These are phyloP conservation scores for Periglandula ipomoeae DNA, from an alignment of 2,329 filamentous ascomycete species.

Conservation along the genomic window DNA sequence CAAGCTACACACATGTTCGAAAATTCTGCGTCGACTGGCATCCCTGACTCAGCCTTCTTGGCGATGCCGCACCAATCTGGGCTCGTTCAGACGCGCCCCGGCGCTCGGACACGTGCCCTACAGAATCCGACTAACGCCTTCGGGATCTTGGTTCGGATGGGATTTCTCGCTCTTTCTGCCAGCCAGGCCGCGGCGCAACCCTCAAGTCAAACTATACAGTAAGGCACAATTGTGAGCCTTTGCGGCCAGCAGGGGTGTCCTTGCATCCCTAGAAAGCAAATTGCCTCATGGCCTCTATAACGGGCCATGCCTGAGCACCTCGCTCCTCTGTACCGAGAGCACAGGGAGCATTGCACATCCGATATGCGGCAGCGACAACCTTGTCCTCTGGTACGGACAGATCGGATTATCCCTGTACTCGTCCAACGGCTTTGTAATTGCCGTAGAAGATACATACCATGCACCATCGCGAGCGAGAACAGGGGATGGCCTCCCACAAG, in stretches of 20 bases:
- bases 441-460: background rate
- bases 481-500: background rate
- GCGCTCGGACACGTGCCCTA: constrained; percentile 6
- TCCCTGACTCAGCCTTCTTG: background rate
- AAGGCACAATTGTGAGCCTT: background rate
- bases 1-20: background rate
- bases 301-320: background rate
- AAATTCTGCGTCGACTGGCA: background rate
- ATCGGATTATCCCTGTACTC: background rate
- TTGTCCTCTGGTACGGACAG: background rate
- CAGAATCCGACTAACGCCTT: background rate
- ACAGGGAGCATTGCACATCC: background rate
- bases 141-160: constrained; percentile 6
- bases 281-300: background rate
- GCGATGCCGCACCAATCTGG: constrained; percentile 4
- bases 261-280: constrained; percentile 3
- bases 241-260: constrained; percentile 4
- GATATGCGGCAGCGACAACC: constrained; percentile 1
- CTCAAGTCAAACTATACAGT: background rate
- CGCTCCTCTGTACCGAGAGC: background rate
- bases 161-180: background rate
- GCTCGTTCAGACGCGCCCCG: constrained; percentile 1
- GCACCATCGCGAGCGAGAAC: too few species aligned
- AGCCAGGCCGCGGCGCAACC: background rate
- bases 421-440: background rate